Conservation (phyloP, 192 early-diverging fungal genomes). For the Backusella parvicylindrica region DNA sequence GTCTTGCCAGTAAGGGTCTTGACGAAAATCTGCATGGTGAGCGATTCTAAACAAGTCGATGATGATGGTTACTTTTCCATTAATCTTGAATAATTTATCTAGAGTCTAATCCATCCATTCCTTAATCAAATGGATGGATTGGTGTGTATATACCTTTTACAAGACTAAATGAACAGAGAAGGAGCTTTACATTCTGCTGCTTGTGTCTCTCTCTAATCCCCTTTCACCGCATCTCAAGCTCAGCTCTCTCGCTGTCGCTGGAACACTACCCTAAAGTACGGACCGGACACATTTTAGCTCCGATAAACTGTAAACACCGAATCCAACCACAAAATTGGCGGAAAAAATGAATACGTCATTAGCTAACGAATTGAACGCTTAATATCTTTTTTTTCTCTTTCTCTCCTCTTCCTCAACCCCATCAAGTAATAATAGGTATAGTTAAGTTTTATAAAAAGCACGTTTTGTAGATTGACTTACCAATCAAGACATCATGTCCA, state of each 20-base stretch:
- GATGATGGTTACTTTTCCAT: constrained; percentile 3
- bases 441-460: no score
- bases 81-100: not conserved
- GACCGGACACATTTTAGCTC: not conserved
- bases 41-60: not conserved
- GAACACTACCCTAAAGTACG: not conserved
- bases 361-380: no score
- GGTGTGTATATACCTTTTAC: constrained; percentile 1
- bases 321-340: no score
- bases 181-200: not conserved
- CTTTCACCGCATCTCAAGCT: not conserved
- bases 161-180: constrained; percentile 3
- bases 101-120: not conserved
- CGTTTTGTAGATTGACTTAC: no score
- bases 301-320: no score
- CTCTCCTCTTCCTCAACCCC: no score
- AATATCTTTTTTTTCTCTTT: no score
- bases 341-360: no score
- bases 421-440: no score
- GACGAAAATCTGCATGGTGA: constrained; percentile 60
- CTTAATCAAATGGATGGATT: not conserved
- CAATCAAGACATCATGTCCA: no score
- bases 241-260: not conserved
- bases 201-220: not conserved
- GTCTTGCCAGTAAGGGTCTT: constrained; percentile 67